phyloP scores from a whole-genome alignment of 2,329 filamentous ascomycete genomes.

The Aspergillus jensenii region DNA sequence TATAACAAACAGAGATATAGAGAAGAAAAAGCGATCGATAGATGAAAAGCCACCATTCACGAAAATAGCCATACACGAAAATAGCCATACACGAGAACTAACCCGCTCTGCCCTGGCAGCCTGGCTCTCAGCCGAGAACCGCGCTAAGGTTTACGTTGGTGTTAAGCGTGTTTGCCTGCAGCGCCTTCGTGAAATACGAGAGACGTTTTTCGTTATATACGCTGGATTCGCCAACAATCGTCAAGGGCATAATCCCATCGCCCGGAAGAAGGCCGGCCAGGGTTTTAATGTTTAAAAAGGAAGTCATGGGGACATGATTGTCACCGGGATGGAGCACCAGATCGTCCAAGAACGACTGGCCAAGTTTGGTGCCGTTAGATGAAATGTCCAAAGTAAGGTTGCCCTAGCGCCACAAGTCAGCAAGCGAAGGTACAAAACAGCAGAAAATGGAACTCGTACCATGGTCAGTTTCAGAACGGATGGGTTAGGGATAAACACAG shows the following conservation, averaged over 20 bases:
- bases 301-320: constrained; percentile 53
- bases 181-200: constrained; percentile 54
- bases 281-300: constrained; percentile 45
- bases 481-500: constrained; percentile 59
- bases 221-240: constrained; percentile 51
- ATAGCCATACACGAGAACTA: background rate
- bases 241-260: constrained; percentile 51
- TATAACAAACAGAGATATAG: background rate
- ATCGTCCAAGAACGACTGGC: constrained; percentile 50
- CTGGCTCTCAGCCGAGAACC: constrained; percentile 1
- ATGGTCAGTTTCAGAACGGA: constrained; percentile 57
- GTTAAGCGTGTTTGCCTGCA: constrained; percentile 47
- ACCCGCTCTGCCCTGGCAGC: too few relatives aligned
- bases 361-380: constrained; percentile 49
- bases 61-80: background rate
- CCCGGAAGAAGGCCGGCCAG: constrained; percentile 23
- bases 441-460: constrained; percentile 25
- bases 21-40: background rate
- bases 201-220: constrained; percentile 51
- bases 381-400: constrained; percentile 58
- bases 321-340: constrained; percentile 55
- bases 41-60: background rate
- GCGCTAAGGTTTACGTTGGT: constrained; percentile 43
- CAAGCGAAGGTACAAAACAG: background rate
- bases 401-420: constrained; percentile 36